Evolutionary conservation across 805 yeast species (phyloP), one percentile per base, ranked within the genome.

Genomic region (Cyberlindnera euphorbiae): DNA sequence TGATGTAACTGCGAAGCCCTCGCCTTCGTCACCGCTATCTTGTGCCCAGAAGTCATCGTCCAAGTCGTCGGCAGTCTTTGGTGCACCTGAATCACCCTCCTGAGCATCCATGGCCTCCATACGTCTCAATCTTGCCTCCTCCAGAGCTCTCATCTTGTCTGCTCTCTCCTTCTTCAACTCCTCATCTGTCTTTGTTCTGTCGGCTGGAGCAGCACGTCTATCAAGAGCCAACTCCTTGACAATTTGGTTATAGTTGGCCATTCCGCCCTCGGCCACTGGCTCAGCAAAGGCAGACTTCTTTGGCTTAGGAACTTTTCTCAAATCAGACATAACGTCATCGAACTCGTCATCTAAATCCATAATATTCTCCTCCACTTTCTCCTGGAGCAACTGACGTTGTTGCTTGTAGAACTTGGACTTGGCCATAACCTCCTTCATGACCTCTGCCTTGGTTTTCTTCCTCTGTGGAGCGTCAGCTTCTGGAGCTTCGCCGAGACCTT

Each of bases 381-480:
- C 77, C 47, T 81, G 80, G 36, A 73, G 67, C 52, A 69, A 62
- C 59, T 84, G 90, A 58, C 93, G 75, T 57, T 82, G 84, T 24
- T 79, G 79, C 52, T 81, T 83, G 59, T 82, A 74, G 50, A 73
- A 79, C 52, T 84, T 84, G 13, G 93, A 81, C 59, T 84, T 84
- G 25, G 93, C 87, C 40, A 84, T 84, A 32, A 84, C 74, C 55
- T 84, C 94, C 47, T 80, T 75, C 94, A 84, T 84, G 26, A 84
- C 90, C 58, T 84, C 94, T 26, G 83, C 82, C 52, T 84, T 84
- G 14, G 86, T 76, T 60, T 81, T 84, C 60, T 79, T 84, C 57
- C 76, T 81, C 5, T 44, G 56, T 15, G 50, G 62, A 1, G 43
- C 55, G n/a, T 47, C 59, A 3, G 59, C 71, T 16, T 62, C 74